Evolutionary conservation across 352 stramenopile genomes (phyloP).

Genomic region (Pythium plurisporium): DNA sequence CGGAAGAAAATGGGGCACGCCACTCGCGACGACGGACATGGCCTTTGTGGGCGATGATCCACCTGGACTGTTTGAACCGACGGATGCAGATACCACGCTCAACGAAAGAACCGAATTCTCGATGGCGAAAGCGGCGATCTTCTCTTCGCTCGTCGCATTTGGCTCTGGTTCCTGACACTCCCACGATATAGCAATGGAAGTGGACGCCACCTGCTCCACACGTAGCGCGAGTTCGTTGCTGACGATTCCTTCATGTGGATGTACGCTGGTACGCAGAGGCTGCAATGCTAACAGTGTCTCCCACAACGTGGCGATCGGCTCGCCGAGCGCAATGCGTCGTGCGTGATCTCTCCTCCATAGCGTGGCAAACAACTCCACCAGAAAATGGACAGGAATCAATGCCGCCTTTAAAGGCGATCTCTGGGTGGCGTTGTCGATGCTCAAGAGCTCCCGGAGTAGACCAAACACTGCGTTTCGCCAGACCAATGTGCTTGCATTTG

Average conservation of each 20-base stretch:
- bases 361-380: conserved; percentile 2
- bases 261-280: too few relatives aligned
- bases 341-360: neutral
- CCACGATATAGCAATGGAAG: conserved; percentile 12
- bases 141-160: neutral
- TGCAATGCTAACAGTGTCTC: conserved; percentile 1
- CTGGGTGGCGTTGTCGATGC: neutral
- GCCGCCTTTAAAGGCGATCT: neutral
- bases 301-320: conserved; percentile 5
- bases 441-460: neutral
- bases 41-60: neutral
- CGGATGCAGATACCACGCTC: neutral
- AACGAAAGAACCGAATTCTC: neutral
- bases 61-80: too few relatives aligned
- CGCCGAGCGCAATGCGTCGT: neutral
- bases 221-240: neutral
- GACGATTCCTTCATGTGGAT: too few relatives aligned
- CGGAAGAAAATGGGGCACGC: conserved; percentile 9
- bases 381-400: neutral
- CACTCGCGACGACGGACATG: neutral
- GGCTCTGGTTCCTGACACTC: neutral
- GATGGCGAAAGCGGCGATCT: neutral
- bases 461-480: conserved; percentile 8
- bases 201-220: conserved; percentile 10
- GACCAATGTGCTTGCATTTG: neutral